Evolutionary conservation across 139 green algal genomes (phyloP).

Genomic region (Klebsormidium nitens): DNA sequence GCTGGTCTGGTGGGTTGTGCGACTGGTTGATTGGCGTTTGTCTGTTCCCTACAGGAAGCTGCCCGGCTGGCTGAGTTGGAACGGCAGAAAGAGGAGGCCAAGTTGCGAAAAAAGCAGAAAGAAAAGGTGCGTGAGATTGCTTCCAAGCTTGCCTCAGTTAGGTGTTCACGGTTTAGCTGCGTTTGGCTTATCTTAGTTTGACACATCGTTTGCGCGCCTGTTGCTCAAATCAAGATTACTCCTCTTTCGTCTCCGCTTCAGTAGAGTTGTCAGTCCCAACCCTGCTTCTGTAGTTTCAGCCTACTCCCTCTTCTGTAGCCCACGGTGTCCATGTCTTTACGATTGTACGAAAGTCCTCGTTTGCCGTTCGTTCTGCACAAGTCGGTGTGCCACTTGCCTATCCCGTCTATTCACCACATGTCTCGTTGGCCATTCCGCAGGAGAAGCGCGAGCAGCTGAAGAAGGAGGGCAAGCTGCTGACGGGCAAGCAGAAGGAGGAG

Average conservation of each 20-base stretch:
- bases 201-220: neutral
- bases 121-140: conserved; percentile 37
- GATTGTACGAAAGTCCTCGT: neutral
- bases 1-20: neutral
- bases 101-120: conserved; percentile 49
- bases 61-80: conserved; percentile 37
- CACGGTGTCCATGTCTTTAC: neutral
- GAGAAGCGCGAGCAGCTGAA: conserved; percentile 61
- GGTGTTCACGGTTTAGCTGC: neutral
- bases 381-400: neutral
- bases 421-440: neutral
- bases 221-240: neutral
- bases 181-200: neutral
- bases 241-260: neutral
- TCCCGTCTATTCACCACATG: neutral
- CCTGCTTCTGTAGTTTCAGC: neutral
- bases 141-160: neutral
- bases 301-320: neutral
- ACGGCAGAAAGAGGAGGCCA: conserved; percentile 47
- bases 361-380: neutral
- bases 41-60: conserved; percentile 9
- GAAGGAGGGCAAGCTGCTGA: conserved; percentile 68
- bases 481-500: conserved; percentile 85
- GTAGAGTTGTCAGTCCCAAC: neutral
- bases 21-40: neutral